Evolutionary conservation across 371 early-diverging fungal species (phyloP).

Genomic region (Apophysomyces ossiformis): DNA sequence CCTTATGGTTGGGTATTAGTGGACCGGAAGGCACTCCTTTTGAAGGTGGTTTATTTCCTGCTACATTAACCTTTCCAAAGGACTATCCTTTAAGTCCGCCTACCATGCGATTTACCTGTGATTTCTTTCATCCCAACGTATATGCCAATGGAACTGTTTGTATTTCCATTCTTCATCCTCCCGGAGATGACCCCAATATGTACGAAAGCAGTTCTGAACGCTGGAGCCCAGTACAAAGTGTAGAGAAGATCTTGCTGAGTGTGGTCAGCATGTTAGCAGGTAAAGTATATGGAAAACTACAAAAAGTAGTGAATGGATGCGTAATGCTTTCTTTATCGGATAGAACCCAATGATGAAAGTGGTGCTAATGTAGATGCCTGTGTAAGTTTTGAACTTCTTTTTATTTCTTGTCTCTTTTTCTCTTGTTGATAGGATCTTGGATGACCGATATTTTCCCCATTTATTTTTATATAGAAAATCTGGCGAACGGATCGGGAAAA

Average conservation of each 20-base stretch:
- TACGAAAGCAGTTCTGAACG: constrained; percentile 93
- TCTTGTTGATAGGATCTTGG: neutral
- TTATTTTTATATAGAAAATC: constrained; percentile 66
- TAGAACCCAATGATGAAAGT: constrained; percentile 98
- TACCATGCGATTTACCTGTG: constrained; percentile 87
- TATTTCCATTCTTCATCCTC: constrained; percentile 98
- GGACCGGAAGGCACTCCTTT: constrained; percentile 96
- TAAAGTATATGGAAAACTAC: constrained; percentile 23
- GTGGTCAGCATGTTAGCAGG: constrained; percentile 94
- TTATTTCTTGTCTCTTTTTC: neutral
- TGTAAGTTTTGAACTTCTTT: constrained; percentile 52
- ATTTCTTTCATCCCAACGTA: constrained; percentile 96
- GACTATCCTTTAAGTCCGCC: constrained; percentile 98
- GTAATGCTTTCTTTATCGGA: neutral
- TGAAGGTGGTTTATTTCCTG: constrained; percentile 88
- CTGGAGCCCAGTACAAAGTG: constrained; percentile 97
- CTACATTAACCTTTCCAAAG: constrained; percentile 86
- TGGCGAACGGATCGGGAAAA: constrained; percentile 86
- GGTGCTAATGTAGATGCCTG: constrained; percentile 99
- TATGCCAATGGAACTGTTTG: constrained; percentile 98
- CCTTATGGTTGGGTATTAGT: constrained; percentile 31
- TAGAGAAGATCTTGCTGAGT: constrained; percentile 95
- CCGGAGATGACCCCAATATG: constrained; percentile 97
- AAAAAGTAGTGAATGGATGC: neutral
- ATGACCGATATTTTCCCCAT: neutral